These are phyloP conservation scores for Dendrothele bispora DNA, from an alignment of 768 basidiomycete genomes.

Conservation along the genomic window DNA sequence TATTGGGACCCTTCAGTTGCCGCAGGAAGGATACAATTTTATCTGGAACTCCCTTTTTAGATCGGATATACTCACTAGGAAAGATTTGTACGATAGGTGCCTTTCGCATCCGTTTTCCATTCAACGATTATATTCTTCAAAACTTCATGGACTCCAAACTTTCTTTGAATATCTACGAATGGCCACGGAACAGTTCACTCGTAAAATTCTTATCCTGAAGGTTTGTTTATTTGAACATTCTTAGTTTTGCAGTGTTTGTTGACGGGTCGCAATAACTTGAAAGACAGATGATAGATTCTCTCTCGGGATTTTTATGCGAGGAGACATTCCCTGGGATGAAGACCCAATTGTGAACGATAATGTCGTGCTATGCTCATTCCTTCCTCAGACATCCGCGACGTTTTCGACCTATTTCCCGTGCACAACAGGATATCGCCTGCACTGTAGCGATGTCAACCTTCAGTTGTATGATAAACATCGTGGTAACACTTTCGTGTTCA, in stretches of 20 bases:
- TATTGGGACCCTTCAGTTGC: conserved; percentile 38
- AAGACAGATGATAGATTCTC: conserved; percentile 65
- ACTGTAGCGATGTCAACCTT: conserved; percentile 53
- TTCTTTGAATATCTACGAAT: conserved; percentile 65
- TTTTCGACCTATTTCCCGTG: conserved; percentile 52
- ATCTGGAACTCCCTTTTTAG: conserved; percentile 66
- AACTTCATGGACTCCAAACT: conserved; percentile 45
- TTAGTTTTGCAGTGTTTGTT: no score
- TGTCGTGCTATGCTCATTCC: conserved; percentile 62
- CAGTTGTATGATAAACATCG: conserved; percentile 58
- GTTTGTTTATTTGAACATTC: conserved; percentile 28
- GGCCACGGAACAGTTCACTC: conserved; percentile 54
- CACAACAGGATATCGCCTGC: conserved; percentile 52
- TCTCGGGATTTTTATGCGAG: conserved; percentile 63
- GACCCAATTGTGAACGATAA: conserved; percentile 58
- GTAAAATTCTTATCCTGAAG: conserved; percentile 59
- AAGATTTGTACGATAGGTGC: conserved; percentile 51
- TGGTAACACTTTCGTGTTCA: conserved; percentile 58
- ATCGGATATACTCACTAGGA: conserved; percentile 54
- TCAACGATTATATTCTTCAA: conserved; percentile 63
- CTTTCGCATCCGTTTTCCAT: conserved; percentile 54
- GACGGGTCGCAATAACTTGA: background rate
- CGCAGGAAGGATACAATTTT: conserved; percentile 40
- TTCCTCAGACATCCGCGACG: conserved; percentile 48
- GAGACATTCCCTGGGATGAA: conserved; percentile 56